A percentile compares a stretch with the other conserved stretches of the same genome.
phyloP scores from a whole-genome alignment of 2,329 filamentous ascomycete species.

The Xylariaceae sp. region DNA sequence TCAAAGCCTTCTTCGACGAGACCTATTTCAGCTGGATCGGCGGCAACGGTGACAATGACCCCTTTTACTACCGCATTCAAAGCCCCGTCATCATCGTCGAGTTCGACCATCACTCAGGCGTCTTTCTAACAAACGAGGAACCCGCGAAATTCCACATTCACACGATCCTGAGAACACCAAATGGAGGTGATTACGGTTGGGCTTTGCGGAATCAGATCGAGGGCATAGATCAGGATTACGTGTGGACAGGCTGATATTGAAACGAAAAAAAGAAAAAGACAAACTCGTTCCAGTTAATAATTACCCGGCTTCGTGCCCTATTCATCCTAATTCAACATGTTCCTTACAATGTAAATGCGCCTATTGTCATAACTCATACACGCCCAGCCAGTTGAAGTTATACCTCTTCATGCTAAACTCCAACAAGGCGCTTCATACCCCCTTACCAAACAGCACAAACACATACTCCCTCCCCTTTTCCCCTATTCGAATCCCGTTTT shows the following conservation, averaged over 20 bases:
- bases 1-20: conserved; percentile 54
- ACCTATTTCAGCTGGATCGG: conserved; percentile 81
- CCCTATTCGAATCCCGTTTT: background rate
- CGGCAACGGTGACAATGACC: conserved; percentile 56
- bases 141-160: conserved; percentile 77
- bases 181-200: conserved; percentile 69
- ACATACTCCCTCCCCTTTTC: background rate
- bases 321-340: background rate
- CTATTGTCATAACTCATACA: background rate
- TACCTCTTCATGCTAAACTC: background rate
- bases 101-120: conserved; percentile 75
- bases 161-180: conserved; percentile 65
- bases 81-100: conserved; percentile 69
- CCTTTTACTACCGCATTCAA: conserved; percentile 75
- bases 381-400: background rate
- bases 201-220: conserved; percentile 39
- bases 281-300: background rate
- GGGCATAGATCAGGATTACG: conserved; percentile 34
- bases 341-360: background rate
- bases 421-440: background rate
- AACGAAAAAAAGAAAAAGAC: background rate
- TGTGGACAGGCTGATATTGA: conserved; percentile 36
- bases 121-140: conserved; percentile 67
- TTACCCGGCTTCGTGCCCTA: background rate
- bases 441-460: background rate